Conservation (phyloP, 352 stramenopile genomes). For the Saprolegnia diclina region DNA sequence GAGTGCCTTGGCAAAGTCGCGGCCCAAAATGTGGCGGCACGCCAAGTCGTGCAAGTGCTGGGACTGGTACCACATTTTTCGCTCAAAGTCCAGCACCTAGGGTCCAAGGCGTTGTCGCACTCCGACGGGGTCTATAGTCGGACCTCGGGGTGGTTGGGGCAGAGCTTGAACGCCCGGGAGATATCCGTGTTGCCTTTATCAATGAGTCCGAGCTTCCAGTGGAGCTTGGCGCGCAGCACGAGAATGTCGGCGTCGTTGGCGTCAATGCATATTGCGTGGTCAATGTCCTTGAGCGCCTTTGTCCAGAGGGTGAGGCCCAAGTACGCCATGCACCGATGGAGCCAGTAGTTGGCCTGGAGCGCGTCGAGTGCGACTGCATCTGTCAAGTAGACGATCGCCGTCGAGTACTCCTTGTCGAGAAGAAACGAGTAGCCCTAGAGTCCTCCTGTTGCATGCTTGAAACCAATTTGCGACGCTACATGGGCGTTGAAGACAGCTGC, state of each 20-base stretch:
- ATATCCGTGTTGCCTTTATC: slow-evolving; percentile 70
- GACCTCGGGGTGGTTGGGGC: slow-evolving; percentile 63
- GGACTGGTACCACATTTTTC: slow-evolving; percentile 56
- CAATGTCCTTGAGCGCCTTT: slow-evolving; percentile 66
- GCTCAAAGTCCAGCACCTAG: slow-evolving; percentile 33
- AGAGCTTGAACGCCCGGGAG: slow-evolving; percentile 43
- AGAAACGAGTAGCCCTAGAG: slow-evolving; percentile 53
- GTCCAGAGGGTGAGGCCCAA: slow-evolving; percentile 56
- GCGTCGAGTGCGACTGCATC: slow-evolving; percentile 71
- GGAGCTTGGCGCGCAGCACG: slow-evolving; percentile 71
- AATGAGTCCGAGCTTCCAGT: slow-evolving; percentile 71
- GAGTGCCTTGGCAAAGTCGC: slow-evolving; percentile 50
- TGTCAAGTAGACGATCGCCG: slow-evolving; percentile 61
- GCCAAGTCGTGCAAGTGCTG: slow-evolving; percentile 67
- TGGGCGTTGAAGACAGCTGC: slow-evolving; percentile 65
- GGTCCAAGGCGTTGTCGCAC: no score
- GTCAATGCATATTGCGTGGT: slow-evolving; percentile 78
- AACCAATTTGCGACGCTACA: slow-evolving; percentile 16
- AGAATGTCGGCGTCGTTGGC: slow-evolving; percentile 73
- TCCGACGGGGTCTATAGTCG: slow-evolving; percentile 37
- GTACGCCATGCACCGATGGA: slow-evolving; percentile 63
- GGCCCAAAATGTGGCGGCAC: slow-evolving; percentile 45
- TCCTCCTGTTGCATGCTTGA: not conserved
- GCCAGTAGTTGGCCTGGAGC: slow-evolving; percentile 65
- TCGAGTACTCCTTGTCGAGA: slow-evolving; percentile 42